Evolutionary conservation across 305 asterid species (phyloP).

Genomic region (Fraxinus paxiana): DNA sequence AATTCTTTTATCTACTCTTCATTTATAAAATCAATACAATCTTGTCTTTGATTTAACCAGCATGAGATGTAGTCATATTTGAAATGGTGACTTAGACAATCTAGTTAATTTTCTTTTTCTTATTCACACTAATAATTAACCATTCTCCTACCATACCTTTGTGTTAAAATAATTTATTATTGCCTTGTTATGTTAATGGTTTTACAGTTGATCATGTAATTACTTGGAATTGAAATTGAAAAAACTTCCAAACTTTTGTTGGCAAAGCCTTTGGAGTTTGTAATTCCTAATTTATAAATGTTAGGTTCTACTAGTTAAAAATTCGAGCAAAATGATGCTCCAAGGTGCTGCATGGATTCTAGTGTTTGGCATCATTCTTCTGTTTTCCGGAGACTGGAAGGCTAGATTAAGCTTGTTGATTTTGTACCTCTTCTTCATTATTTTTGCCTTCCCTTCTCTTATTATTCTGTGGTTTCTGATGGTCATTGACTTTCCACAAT

Average conservation of each 20-base stretch:
- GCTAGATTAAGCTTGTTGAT: constrained; percentile 5
- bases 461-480: constrained; percentile 13
- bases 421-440: constrained; percentile 2
- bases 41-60: not conserved
- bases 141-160: not conserved
- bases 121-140: not conserved
- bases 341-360: not conserved
- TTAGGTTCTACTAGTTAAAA: not conserved
- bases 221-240: not conserved
- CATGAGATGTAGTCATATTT: not conserved
- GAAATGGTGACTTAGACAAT: not conserved
- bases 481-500: not conserved
- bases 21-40: not conserved
- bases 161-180: not conserved
- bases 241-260: not conserved
- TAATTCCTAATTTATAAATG: not conserved
- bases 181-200: not conserved
- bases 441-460: not conserved
- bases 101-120: not conserved
- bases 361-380: constrained; percentile 3
- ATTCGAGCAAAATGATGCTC: not conserved
- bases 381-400: constrained; percentile 7
- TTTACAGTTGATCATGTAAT: not conserved
- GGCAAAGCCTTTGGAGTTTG: not conserved
- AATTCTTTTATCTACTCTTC: not conserved